phyloP scores from a whole-genome alignment of 1,139 yeast genomes.

The Schwanniomyces etchellsii region DNA sequence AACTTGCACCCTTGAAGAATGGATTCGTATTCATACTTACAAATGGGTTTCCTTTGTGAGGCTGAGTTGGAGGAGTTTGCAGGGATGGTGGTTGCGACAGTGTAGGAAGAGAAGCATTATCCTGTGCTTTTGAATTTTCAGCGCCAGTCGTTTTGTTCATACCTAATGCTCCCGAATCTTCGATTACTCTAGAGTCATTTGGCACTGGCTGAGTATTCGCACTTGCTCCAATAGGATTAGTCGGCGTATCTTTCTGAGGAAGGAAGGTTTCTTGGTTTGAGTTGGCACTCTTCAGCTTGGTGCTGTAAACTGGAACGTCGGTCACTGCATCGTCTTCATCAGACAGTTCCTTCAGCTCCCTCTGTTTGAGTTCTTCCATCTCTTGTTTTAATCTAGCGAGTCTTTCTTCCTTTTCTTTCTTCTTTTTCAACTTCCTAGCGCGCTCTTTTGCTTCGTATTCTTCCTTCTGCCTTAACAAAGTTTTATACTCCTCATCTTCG shows the following conservation, averaged over 20 bases:
- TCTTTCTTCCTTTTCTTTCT: slow-evolving; percentile 52
- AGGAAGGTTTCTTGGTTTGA: no score
- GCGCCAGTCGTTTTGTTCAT: not conserved
- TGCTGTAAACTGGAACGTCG: slow-evolving; percentile 15
- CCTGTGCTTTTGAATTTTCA: not conserved
- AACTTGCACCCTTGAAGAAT: slow-evolving; percentile 42
- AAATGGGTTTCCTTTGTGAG: slow-evolving; percentile 1
- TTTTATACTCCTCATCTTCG: slow-evolving; percentile 44
- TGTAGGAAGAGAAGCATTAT: not conserved
- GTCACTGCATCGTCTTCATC: slow-evolving; percentile 26
- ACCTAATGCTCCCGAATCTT: not conserved
- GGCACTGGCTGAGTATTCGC: not conserved
- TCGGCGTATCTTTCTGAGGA: not conserved
- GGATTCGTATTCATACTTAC: slow-evolving; percentile 17
- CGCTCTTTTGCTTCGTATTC: slow-evolving; percentile 44
- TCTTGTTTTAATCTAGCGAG: slow-evolving; percentile 57
- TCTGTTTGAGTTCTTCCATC: slow-evolving; percentile 45
- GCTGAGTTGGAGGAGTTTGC: no score
- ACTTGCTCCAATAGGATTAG: not conserved
- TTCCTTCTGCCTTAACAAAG: slow-evolving; percentile 41
- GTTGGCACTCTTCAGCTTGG: no score
- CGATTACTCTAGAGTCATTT: not conserved
- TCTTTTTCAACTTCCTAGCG: slow-evolving; percentile 43
- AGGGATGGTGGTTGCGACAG: no score
- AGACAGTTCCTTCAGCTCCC: slow-evolving; percentile 27